Evolutionary conservation across 2,329 filamentous ascomycete species (phyloP), one percentile per base, ranked within the genome.

Genomic region (Aquanectria penicillioides): DNA sequence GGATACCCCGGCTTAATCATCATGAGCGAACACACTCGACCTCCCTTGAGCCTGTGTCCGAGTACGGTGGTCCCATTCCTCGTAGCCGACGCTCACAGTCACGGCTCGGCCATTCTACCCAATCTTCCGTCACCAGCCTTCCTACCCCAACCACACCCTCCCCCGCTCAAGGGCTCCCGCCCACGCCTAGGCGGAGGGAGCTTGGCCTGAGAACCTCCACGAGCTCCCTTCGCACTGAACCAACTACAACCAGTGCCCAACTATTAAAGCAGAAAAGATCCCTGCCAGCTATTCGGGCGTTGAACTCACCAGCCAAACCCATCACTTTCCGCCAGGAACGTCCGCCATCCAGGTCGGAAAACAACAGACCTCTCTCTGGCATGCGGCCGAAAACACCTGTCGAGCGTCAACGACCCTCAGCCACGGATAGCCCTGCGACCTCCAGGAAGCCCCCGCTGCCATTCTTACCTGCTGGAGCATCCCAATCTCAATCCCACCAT

Each of bases 31-130:
- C 89, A 5, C 86, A 87, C 66, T 91, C 91, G 8, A 78, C 76
- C 10, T 89, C 90, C 15, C 83, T 98, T n/a, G 94, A 97, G 72
- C 93, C 94, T 18, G 93, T 98, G 6, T 96, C 93, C 33, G 94
- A 98, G 77, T 93, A 89, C 64, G 93, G 93, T 47, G 92, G 89
- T 4, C 87, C 91, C 17, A 85, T 91, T 43, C 79, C 81, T 49
- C 86, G 83, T 59, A 78, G 80, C 13, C 82, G 81, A 63, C 84
- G 87, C 55, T 86, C 90, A 36, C 85, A 87, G 62, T 92, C 89
- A 3, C 84, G 90, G 54, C 73, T 92, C 23, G 86, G 86, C 11
- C 90, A 94, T 73, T 86, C 87, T 10, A 78, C 87, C 13, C 88
- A 92, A 67, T 88, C 89, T 11, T 93, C 90, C 15, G 76, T 89